A percentile compares a stretch with the other conserved stretches of the same genome.
Evolutionary conservation across 2,329 filamentous ascomycete species (phyloP).

Genomic region (Xylariaceae sp.): DNA sequence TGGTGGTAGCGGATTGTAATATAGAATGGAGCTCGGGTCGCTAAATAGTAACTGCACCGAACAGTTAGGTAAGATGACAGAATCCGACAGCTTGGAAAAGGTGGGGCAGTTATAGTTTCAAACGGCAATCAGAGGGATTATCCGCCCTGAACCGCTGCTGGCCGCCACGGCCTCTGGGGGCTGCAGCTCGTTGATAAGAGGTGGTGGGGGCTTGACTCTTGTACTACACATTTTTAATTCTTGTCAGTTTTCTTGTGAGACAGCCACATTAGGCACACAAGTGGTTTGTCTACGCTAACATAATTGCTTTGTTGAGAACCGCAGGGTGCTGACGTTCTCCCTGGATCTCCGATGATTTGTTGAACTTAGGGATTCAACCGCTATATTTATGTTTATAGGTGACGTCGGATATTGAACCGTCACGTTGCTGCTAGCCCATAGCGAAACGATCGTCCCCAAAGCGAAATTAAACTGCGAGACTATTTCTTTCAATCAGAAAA

Average conservation of each 20-base stretch:
- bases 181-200: not conserved
- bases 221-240: not conserved
- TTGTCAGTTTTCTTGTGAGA: not conserved
- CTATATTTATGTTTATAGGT: not conserved
- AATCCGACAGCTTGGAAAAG: conserved; percentile 10
- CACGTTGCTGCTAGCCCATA: not conserved
- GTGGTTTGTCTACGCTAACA: too few species aligned
- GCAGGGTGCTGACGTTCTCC: not conserved
- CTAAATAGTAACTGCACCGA: not conserved
- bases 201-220: too few species aligned
- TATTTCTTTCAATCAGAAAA: not conserved
- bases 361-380: too few species aligned
- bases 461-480: not conserved
- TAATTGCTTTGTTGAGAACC: too few species aligned
- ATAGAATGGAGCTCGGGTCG: not conserved
- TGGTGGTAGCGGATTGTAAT: not conserved
- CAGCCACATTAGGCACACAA: too few species aligned
- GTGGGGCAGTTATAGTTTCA: conserved; percentile 16
- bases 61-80: not conserved
- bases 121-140: conserved; percentile 15
- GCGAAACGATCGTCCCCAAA: not conserved
- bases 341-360: not conserved
- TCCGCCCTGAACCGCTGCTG: conserved; percentile 23
- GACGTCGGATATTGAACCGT: conserved; percentile 13
- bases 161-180: not conserved